These are phyloP conservation scores for Trichoderma citrinoviride DNA, from an alignment of 2,329 filamentous ascomycete species.

Conservation along the genomic window DNA sequence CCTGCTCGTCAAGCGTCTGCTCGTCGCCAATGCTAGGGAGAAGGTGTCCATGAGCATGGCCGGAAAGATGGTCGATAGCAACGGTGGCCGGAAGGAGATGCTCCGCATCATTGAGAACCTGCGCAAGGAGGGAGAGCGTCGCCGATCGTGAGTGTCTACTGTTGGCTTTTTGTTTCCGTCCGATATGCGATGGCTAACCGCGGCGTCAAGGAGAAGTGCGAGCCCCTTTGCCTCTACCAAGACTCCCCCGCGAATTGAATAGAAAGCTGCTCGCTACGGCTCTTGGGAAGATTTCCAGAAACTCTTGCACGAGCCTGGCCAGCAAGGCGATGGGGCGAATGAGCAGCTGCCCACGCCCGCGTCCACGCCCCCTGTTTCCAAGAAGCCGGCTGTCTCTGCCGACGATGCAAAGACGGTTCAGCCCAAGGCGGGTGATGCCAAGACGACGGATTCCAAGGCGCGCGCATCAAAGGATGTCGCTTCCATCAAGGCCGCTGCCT, in stretches of 20 bases:
- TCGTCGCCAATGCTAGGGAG: constrained; percentile 74
- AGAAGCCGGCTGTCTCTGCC: neutral
- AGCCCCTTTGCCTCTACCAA: constrained; percentile 39
- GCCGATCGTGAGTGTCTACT: constrained; percentile 65
- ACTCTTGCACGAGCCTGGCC: constrained; percentile 25
- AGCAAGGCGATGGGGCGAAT: neutral
- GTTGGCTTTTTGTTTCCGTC: neutral
- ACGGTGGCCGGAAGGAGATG: constrained; percentile 84
- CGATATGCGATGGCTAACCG: constrained; percentile 12
- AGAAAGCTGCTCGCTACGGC: constrained; percentile 37
- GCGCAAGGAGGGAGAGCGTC: constrained; percentile 80
- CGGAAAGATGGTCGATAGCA: constrained; percentile 78
- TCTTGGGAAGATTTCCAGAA: constrained; percentile 32
- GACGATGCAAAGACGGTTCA: neutral
- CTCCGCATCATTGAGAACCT: constrained; percentile 81
- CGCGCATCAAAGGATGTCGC: neutral
- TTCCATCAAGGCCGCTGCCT: neutral
- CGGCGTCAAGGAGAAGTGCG: constrained; percentile 35
- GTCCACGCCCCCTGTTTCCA: neutral
- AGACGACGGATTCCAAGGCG: neutral
- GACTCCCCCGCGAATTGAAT: constrained; percentile 46
- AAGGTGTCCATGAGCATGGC: constrained; percentile 95
- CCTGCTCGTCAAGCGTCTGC: constrained; percentile 77
- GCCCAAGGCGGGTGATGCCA: neutral
- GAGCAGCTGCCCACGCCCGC: neutral